A percentile compares a stretch with the other conserved stretches of the same genome.
Evolutionary conservation across 2,329 filamentous ascomycete genomes (phyloP).

Genomic region (Akanthomyces lecanii): DNA sequence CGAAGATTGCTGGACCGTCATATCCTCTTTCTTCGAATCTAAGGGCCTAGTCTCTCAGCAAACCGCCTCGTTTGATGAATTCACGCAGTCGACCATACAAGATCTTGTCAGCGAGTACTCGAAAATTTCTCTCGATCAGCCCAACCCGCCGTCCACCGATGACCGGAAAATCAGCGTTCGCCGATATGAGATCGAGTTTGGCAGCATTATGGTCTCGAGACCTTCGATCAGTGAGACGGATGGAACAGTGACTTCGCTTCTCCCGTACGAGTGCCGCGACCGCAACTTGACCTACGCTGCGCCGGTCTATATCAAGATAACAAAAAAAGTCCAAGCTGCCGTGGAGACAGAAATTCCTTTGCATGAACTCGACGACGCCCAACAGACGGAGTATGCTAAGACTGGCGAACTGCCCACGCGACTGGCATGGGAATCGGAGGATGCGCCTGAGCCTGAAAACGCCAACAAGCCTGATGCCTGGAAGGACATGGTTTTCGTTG

Average conservation of each 20-base stretch:
- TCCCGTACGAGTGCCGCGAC: constrained; percentile 91
- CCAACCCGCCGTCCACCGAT: constrained; percentile 70
- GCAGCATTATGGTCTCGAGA: constrained; percentile 80
- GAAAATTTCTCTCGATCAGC: constrained; percentile 88
- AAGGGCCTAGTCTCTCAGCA: constrained; percentile 97
- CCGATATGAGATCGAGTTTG: constrained; percentile 93
- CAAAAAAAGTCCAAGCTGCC: constrained; percentile 77
- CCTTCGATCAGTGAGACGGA: constrained; percentile 92
- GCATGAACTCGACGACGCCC: constrained; percentile 64
- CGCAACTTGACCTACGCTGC: constrained; percentile 94
- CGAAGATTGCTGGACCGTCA: constrained; percentile 98
- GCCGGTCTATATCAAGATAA: constrained; percentile 85
- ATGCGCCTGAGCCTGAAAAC: constrained; percentile 47
- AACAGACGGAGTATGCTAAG: constrained; percentile 50
- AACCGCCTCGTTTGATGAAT: constrained; percentile 97
- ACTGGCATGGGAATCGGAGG: constrained; percentile 59
- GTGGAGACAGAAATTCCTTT: constrained; percentile 67
- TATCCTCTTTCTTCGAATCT: constrained; percentile 91
- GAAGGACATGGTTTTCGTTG: constrained; percentile 78
- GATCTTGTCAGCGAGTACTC: constrained; percentile 91
- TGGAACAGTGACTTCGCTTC: constrained; percentile 76
- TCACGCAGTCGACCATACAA: constrained; percentile 89
- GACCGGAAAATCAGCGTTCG: constrained; percentile 80
- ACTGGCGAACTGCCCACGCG: constrained; percentile 56
- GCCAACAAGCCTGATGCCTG: constrained; percentile 51